Conservation (phyloP, 2,329 filamentous ascomycete genomes). For the Pochonia chlamydosporia region DNA sequence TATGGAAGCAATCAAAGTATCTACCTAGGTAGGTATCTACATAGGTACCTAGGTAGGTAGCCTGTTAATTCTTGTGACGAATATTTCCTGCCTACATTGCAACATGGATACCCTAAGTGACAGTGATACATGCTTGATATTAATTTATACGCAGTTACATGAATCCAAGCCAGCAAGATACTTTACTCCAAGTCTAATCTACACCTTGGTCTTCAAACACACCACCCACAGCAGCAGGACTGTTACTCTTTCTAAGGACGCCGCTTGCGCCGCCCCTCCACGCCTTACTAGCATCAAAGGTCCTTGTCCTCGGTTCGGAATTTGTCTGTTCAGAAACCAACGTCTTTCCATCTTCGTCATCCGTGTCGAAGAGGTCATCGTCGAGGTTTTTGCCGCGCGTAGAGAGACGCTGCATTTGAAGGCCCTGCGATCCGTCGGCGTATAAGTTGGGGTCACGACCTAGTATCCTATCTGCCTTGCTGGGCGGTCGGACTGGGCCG, state of each 20-base stretch:
- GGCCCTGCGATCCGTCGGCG: constrained; percentile 38
- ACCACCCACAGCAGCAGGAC: neutral
- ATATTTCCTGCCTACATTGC: no score
- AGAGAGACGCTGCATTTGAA: constrained; percentile 42
- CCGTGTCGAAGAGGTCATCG: constrained; percentile 35
- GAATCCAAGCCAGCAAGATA: no score
- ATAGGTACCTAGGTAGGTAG: no score
- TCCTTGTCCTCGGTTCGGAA: constrained; percentile 39
- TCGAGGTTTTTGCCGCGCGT: constrained; percentile 38
- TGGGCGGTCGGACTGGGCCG: constrained; percentile 39
- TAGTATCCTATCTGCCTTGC: constrained; percentile 54
- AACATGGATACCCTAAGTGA: no score
- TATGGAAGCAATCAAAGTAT: no score
- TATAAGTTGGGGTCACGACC: constrained; percentile 53
- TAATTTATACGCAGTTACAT: no score
- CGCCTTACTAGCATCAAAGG: constrained; percentile 34
- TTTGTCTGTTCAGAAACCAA: constrained; percentile 15
- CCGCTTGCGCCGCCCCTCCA: constrained; percentile 38
- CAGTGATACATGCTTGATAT: no score
- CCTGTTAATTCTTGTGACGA: no score
- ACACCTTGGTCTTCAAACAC: neutral
- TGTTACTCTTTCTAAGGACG: constrained; percentile 32
- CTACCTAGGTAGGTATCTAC: no score
- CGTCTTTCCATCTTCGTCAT: constrained; percentile 25
- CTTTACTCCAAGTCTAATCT: no score